phyloP scores from a whole-genome alignment of 1,284 basidiomycete genomes.

The Sporisorium iseilematis-ciliati region DNA sequence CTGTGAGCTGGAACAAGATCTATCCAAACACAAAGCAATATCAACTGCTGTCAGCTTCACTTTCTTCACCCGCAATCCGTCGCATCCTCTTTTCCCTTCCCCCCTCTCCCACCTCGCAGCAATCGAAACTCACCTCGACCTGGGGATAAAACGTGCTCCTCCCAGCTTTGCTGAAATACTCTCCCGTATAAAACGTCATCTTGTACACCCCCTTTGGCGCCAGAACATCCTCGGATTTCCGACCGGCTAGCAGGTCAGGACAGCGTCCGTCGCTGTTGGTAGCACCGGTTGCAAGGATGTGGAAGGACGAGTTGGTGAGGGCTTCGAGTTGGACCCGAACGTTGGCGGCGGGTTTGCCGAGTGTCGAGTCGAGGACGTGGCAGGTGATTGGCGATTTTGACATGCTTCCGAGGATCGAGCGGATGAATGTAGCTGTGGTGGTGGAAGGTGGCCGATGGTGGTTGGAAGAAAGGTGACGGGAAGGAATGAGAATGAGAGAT shows the following conservation, averaged over 20 bases:
- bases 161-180: constrained; percentile 79
- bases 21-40: constrained; percentile 6
- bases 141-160: constrained; percentile 85
- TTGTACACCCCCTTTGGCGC: constrained; percentile 77
- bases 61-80: too few relatives aligned
- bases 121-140: constrained; percentile 78
- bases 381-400: constrained; percentile 80
- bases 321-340: constrained; percentile 48
- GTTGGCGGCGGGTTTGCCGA: constrained; percentile 80
- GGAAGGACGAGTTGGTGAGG: constrained; percentile 34
- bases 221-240: constrained; percentile 70
- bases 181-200: constrained; percentile 83
- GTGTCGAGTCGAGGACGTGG: constrained; percentile 87
- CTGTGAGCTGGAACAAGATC: constrained; percentile 58
- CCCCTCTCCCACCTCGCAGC: neutral
- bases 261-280: constrained; percentile 87
- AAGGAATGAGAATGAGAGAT: neutral
- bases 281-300: constrained; percentile 71
- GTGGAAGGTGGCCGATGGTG: neutral
- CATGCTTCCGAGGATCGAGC: constrained; percentile 9
- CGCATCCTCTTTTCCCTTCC: neutral
- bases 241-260: constrained; percentile 76
- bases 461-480: constrained; percentile 6
- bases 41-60: neutral
- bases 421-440: neutral